Evolutionary conservation across 331 rosid genomes (phyloP).

Genomic region (Pyrus hybrid): DNA sequence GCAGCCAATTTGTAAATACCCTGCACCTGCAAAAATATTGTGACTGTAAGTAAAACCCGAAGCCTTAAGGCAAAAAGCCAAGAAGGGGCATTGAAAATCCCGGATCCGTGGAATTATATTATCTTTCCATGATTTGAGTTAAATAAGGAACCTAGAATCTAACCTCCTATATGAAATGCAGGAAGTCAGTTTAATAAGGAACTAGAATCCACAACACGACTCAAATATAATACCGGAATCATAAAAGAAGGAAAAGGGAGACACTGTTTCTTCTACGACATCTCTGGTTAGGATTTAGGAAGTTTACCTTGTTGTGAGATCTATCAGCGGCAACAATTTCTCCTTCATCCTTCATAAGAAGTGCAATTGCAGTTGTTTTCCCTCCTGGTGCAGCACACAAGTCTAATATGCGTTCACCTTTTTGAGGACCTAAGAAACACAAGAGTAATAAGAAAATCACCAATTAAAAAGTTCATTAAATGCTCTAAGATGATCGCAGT

Average conservation of each 20-base stretch:
- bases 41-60: neutral
- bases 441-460: neutral
- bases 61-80: neutral
- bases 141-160: neutral
- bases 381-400: conserved; percentile 99
- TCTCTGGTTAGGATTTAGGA: neutral
- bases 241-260: neutral
- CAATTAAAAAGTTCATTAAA: neutral
- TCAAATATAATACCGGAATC: neutral
- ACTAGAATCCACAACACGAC: neutral
- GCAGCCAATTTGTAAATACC: conserved; percentile 79
- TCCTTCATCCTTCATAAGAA: conserved; percentile 88
- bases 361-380: conserved; percentile 92
- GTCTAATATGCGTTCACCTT: conserved; percentile 78
- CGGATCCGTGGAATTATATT: neutral
- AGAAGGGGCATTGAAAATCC: neutral
- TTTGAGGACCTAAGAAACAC: conserved; percentile 64
- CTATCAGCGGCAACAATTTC: conserved; percentile 85
- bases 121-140: neutral
- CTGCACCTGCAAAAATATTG: conserved; percentile 51
- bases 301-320: conserved; percentile 87
- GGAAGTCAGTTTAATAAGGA: neutral
- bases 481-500: neutral
- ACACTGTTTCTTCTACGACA: neutral
- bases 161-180: neutral